Base-by-base conservation (phyloP, 768 basidiomycete genomes). In the Hirschioporus abietinus region DNA sequence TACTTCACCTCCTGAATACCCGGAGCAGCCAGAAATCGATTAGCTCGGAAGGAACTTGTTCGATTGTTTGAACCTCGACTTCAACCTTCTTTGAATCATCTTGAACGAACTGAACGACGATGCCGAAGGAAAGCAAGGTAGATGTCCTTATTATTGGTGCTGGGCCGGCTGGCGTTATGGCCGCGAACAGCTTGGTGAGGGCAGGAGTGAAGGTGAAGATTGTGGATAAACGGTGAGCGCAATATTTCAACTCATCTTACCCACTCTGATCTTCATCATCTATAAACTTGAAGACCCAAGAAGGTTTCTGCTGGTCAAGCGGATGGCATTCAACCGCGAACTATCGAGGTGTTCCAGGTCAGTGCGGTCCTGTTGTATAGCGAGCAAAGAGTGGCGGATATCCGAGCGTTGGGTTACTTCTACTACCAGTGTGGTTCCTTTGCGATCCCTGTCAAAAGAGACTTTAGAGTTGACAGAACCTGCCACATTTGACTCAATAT, bases 111-210 rank as follows among this genome's bases (percentile, higher is more conserved):
- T 8, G 30, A 12, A 52, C 42, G 42, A 52, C 42, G 15, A 52
- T 52, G 42, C 42, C 42, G 20, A 52, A 52, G 42, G 42, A 52
- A 52, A 52, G 42, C 42, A 52, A 76, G 1, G 81, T 86, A 65
- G 87, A 89, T 72, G 87, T 88, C 23, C 79, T 89, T 67, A 75
- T 89, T 64, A 78, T 88, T 66, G 88, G 88, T 25, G 88, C 88
- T 5, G 88, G 87, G 7, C 83, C 83, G 2, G 78, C 82, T 1
- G 86, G 91, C 1, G 74, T 91, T 2, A 90, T 92, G 88, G 88
- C 86, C 67, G 85, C 84, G 26, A 87, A 88, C 72, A 87, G 82
- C 1, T 80, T 90, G 35, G 82, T 80, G 9, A 80, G 72, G 58
- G 84, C 86, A 8, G 87, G 87, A 0, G 76, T 89, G 35, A 81